A percentile compares a stretch with the other conserved stretches of the same genome.
These are phyloP conservation scores for Emericellopsis cladophorae DNA, from an alignment of 2,329 filamentous ascomycete genomes.

Conservation along the genomic window DNA sequence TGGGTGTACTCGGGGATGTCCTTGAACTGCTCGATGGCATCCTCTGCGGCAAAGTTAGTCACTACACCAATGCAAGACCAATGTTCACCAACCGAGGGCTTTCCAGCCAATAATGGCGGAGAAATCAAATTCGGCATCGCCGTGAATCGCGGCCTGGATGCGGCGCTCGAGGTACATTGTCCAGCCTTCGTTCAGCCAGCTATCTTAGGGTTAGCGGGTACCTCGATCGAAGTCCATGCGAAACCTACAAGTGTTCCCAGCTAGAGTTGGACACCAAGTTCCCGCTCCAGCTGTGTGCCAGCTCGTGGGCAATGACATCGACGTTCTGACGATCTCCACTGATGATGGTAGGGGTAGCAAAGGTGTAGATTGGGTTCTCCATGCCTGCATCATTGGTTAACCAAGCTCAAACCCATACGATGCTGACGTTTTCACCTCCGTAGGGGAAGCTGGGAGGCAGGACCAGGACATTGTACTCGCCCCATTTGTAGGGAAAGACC, in stretches of 20 bases:
- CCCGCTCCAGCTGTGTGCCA: slow-evolving; percentile 72
- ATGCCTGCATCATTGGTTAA: slow-evolving; percentile 36
- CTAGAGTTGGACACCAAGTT: slow-evolving; percentile 70
- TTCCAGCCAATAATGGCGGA: slow-evolving; percentile 96
- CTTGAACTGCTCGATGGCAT: slow-evolving; percentile 68
- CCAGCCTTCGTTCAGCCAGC: slow-evolving; percentile 72
- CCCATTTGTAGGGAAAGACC: slow-evolving; percentile 86
- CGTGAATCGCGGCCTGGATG: slow-evolving; percentile 65
- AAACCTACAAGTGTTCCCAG: slow-evolving; percentile 64
- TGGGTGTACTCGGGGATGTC: slow-evolving; percentile 87
- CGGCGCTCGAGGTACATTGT: slow-evolving; percentile 89
- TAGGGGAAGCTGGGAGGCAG: slow-evolving; percentile 85
- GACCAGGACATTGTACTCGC: slow-evolving; percentile 86
- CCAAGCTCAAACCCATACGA: too few relatives aligned
- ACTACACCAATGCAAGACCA: background rate
- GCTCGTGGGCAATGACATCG: slow-evolving; percentile 87
- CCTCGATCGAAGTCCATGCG: too few relatives aligned
- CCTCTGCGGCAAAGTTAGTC: slow-evolving; percentile 30
- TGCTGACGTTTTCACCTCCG: slow-evolving; percentile 40
- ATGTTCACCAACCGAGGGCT: slow-evolving; percentile 41
- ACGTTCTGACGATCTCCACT: slow-evolving; percentile 85
- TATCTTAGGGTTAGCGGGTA: slow-evolving; percentile 11
- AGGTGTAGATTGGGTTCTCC: slow-evolving; percentile 92
- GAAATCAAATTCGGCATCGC: slow-evolving; percentile 79
- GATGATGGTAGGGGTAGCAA: slow-evolving; percentile 88